Conservation (phyloP, 2,329 filamentous ascomycete genomes). For the Penicillium expansum region DNA sequence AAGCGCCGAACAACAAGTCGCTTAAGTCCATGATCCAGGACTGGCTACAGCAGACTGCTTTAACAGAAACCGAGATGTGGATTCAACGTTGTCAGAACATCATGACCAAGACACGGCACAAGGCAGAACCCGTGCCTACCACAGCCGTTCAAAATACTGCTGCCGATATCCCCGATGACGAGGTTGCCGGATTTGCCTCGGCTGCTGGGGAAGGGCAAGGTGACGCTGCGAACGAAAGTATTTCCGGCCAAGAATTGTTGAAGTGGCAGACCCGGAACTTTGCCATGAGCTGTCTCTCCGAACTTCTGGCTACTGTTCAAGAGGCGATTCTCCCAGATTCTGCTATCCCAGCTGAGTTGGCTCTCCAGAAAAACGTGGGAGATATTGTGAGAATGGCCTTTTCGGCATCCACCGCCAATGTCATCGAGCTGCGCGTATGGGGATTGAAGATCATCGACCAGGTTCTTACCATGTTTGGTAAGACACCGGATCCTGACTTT, state of each 20-base stretch:
- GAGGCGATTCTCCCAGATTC: slow-evolving; percentile 77
- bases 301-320: slow-evolving; percentile 73
- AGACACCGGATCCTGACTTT: slow-evolving; percentile 93
- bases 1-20: slow-evolving; percentile 69
- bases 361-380: slow-evolving; percentile 77
- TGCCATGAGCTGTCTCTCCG: slow-evolving; percentile 82
- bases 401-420: slow-evolving; percentile 90
- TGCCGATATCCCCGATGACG: slow-evolving; percentile 89
- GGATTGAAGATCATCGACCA: slow-evolving; percentile 92
- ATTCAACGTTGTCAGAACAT: slow-evolving; percentile 83
- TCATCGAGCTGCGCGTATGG: slow-evolving; percentile 84
- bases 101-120: slow-evolving; percentile 79
- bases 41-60: slow-evolving; percentile 87
- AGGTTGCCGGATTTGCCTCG: slow-evolving; percentile 92
- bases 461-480: slow-evolving; percentile 92
- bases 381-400: slow-evolving; percentile 97
- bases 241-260: slow-evolving; percentile 75
- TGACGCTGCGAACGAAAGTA: slow-evolving; percentile 49
- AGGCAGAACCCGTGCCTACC: slow-evolving; percentile 47
- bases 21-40: slow-evolving; percentile 86
- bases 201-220: slow-evolving; percentile 62
- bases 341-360: slow-evolving; percentile 72
- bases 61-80: slow-evolving; percentile 79
- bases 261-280: slow-evolving; percentile 96
- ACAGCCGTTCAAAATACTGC: slow-evolving; percentile 47